Evolutionary conservation across 495 filamentous ascomycete species (phyloP).

Genomic region (Friedmanniomyces endolithicus): DNA sequence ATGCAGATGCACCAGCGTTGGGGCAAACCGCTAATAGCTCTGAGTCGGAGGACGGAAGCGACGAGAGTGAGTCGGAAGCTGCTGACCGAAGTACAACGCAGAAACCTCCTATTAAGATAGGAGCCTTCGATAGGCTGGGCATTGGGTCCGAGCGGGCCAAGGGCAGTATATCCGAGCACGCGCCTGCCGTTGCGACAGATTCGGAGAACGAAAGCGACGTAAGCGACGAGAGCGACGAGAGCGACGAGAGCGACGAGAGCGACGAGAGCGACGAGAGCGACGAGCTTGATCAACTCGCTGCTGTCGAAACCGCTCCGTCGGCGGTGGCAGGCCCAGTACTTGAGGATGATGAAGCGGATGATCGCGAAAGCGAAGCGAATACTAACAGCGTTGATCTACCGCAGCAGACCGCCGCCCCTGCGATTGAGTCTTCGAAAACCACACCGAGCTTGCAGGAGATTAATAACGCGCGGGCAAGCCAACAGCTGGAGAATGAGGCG

Average conservation of each 20-base stretch:
- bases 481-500: background rate
- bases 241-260: background rate
- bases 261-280: background rate
- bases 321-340: background rate
- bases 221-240: background rate
- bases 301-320: too few species aligned
- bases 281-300: background rate
- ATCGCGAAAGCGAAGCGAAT: background rate
- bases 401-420: background rate
- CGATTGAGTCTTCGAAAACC: background rate
- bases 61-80: background rate
- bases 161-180: background rate
- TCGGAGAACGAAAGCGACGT: background rate
- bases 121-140: background rate
- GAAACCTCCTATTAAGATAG: background rate
- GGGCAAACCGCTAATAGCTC: too few species aligned
- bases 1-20: too few species aligned
- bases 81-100: background rate
- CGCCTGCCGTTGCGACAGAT: too few species aligned
- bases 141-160: background rate
- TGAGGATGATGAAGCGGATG: background rate
- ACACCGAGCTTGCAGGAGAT: background rate
- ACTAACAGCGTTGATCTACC: background rate
- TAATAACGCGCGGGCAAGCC: conserved; percentile 1
- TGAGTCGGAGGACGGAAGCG: background rate